These are phyloP conservation scores for Metschnikowia peoriensis DNA, from an alignment of 805 yeast genomes.

Conservation along the genomic window DNA sequence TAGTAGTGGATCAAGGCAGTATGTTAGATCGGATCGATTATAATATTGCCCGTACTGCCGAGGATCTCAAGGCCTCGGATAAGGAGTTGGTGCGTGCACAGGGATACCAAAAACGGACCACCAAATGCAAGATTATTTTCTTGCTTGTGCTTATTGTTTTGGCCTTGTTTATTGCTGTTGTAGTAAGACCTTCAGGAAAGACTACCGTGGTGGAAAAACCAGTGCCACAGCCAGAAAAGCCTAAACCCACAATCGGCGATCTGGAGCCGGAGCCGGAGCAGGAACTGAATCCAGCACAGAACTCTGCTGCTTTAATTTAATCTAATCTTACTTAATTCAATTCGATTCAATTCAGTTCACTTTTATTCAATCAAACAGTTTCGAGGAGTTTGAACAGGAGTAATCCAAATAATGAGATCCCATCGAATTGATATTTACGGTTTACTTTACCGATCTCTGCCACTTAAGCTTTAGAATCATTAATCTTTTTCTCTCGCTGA, in stretches of 20 bases:
- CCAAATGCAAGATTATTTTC: conserved; percentile 85
- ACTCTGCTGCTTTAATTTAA: no score
- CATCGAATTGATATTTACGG: no score
- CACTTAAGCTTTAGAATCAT: no score
- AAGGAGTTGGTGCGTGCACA: conserved; percentile 76
- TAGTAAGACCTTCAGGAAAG: conserved; percentile 57
- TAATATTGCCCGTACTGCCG: conserved; percentile 77
- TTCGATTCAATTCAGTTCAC: no score
- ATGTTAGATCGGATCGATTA: conserved; percentile 91
- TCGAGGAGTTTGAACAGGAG: no score
- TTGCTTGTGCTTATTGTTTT: conserved; percentile 69
- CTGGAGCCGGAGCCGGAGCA: not conserved
- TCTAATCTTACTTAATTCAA: no score
- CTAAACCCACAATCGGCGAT: not conserved
- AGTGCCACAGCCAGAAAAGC: not conserved
- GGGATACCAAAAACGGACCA: conserved; percentile 79
- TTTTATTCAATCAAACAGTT: no score
- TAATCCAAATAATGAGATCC: no score
- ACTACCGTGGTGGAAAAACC: conserved; percentile 26
- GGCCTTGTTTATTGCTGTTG: conserved; percentile 64
- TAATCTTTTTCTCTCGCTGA: no score
- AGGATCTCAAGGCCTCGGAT: conserved; percentile 73
- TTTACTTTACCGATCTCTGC: no score
- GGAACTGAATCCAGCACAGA: not conserved
- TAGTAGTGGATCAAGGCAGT: conserved; percentile 95